Evolutionary conservation across 139 green algal species (phyloP).

Genomic region (Edaphochlamys debaryana): DNA sequence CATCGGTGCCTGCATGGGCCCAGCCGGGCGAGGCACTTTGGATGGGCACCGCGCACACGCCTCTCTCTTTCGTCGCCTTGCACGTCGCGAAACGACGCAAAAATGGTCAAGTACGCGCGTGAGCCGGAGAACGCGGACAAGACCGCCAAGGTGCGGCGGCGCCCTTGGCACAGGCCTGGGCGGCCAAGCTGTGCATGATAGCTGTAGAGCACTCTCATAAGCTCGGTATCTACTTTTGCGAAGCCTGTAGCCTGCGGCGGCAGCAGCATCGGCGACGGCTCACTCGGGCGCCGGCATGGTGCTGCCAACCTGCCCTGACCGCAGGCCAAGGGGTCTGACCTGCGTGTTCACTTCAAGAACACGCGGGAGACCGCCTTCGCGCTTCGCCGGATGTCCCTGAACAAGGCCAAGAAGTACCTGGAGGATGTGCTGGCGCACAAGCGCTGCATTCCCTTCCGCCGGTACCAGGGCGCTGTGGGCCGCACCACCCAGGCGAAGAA

Average conservation of each 20-base stretch:
- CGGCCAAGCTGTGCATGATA: too few species aligned
- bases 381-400: constrained; percentile 87
- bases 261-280: neutral
- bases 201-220: too few species aligned
- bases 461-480: constrained; percentile 92
- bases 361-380: constrained; percentile 90
- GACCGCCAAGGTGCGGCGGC: constrained; percentile 73
- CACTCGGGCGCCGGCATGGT: neutral
- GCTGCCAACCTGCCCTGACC: neutral
- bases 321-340: constrained; percentile 89
- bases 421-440: constrained; percentile 95
- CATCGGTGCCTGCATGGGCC: neutral
- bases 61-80: constrained; percentile 34
- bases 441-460: constrained; percentile 94
- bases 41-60: too few species aligned
- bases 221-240: too few species aligned
- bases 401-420: constrained; percentile 96
- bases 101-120: constrained; percentile 88
- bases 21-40: neutral
- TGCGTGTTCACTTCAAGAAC: constrained; percentile 99
- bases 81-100: constrained; percentile 35
- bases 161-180: too few species aligned
- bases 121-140: constrained; percentile 79
- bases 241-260: too few species aligned
- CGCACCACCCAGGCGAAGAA: constrained; percentile 88